Base-by-base conservation (phyloP, 1,139 yeast species). In the Meyerozyma carpophila region DNA sequence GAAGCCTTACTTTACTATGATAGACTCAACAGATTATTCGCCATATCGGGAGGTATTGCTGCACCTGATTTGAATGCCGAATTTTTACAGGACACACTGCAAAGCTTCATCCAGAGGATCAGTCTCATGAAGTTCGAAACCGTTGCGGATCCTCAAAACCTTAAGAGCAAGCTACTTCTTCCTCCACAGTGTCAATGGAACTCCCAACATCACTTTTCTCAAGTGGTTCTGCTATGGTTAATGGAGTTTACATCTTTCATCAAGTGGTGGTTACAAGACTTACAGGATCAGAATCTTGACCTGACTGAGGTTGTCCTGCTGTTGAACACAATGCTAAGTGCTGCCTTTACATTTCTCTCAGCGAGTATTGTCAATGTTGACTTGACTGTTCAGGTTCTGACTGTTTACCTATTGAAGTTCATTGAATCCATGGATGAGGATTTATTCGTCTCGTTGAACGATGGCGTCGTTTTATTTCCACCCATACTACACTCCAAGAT, bases 401-500 rank as follows among this genome's bases (percentile, higher is more conserved):
- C 16, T 5, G 20, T 31, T 14, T 31, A 3, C 20, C 14, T 31
- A 4, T 16, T 31, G 2, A 13, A 14, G 10, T 31, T 31, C 34
- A 31, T 31, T 4, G 20, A 31, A 13, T 13, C 34, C 5, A 31
- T 31, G 16, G 34, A 31, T 14, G 34, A 3, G 10, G 20, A 14
- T 3, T 2, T 34, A 9, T 34, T 20, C 26, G 21, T 3, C 16
- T 9, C 11, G 7, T 21, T 34, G n/a, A 13, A 21, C n/a, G 32
- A 25, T 11, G 11, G n/a, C 7, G 21, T 14, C 5, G 14, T 34
- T 3, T 10, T 34, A 9, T 11, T 34, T 14, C 37, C 37, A 10
- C 14, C n/a, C 18, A 34, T 11, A 18, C 26, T 34, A 9, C 27
- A 41, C 8, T 47, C 44, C 38, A 40, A 39, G 31, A 43, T 51